Evolutionary conservation across 2,329 filamentous ascomycete genomes (phyloP), one percentile per base, ranked within the genome.

Genomic region (Gyromitra esculenta): DNA sequence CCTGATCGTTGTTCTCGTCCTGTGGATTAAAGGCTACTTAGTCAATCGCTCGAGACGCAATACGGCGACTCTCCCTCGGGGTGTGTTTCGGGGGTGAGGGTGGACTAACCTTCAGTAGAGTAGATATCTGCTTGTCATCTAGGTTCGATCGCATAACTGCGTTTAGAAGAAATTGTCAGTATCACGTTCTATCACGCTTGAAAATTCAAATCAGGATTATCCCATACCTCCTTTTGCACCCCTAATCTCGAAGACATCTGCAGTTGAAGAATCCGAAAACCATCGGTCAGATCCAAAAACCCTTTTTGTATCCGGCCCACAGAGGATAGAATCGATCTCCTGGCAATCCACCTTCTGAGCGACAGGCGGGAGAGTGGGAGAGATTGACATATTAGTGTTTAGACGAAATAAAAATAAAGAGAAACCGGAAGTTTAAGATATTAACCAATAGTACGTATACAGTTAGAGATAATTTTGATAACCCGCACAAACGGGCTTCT

Each of bases 241-340:
- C n/a, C 63, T 52, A n/a, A 73, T 45, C 18, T 73, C 71, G 5
- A 73, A 62, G 15, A 67, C 7, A 52, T 73, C 56, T 8, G 6
- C 63, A 6, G 13, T 31, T 15, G 71, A 73, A 15, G 54, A 60
- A 39, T 3, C 9, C 9, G 70, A 73, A 54, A 67, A 73, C 52
- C 62, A 73, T 1, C 54, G 52, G 4, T 25, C 41, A 50, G 2
- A 67, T 3, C 13, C n/a, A 15, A 73, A 67, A 1, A 2, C 41
- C 11, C 48, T 31, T 50, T 67, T 62, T 6, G 35, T 31, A 54
- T 67, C 35, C 5, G 41, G 7, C 7, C 21, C 52, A 25, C 63
- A 67, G 15, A 73, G 41, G 35, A 73, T 45, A 3, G 54, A 52
- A 11, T 50, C 7, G 2, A 68, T 8, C n/a, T 65, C 48, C 9